Evolutionary conservation across 371 early-diverging fungal species (phyloP), one percentile per base, ranked within the genome.

Genomic region (Mucor sp.): DNA sequence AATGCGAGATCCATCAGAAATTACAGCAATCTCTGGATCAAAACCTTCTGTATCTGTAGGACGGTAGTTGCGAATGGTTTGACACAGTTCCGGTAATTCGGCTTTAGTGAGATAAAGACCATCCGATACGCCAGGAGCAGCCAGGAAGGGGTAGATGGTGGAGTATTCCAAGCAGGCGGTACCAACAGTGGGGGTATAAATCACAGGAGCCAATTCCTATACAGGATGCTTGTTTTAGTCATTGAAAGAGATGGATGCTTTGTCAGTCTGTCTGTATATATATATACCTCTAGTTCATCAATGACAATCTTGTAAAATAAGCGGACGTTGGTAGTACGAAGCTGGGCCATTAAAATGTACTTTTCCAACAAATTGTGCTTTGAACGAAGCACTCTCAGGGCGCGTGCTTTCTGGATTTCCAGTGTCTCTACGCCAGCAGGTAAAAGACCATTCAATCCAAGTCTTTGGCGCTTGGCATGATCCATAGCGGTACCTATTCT

Each of bases 181-280:
- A 58, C 95, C 96, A 12, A 96, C 95, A 5, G 95, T 94, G 37
- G 96, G 97, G 30, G 96, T 97, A 82, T 97, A 96, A 67, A 96
- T 94, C 35, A 93, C 67, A 12, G 92, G 93, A 39, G 92, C 84
- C n/a, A 90, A 79, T 78, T 91, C 92, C 86, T 88, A 78, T 88
- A 78, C 23, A 61, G 11, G 53, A n/a, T 17, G 63, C 19, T 15
- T 14, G 12, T 63, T n/a, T n/a, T 53, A 63, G 55, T 53, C 21
- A 53, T 48, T 33, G 32, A 33, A 25, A 21, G 17, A 47, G 4
- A 27, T 53, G 25, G 5, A 4, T 53, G 53, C 53, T 27, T 53
- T 53, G 53, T 53, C 53, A 53, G 23, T 21, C 53, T 23, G 14
- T n/a, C n/a, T n/a, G n/a, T n/a, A n/a, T n/a, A n/a, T n/a, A n/a